These are phyloP conservation scores for Papiliotrema laurentii DNA, from an alignment of 1,284 basidiomycete genomes.

Conservation along the genomic window DNA sequence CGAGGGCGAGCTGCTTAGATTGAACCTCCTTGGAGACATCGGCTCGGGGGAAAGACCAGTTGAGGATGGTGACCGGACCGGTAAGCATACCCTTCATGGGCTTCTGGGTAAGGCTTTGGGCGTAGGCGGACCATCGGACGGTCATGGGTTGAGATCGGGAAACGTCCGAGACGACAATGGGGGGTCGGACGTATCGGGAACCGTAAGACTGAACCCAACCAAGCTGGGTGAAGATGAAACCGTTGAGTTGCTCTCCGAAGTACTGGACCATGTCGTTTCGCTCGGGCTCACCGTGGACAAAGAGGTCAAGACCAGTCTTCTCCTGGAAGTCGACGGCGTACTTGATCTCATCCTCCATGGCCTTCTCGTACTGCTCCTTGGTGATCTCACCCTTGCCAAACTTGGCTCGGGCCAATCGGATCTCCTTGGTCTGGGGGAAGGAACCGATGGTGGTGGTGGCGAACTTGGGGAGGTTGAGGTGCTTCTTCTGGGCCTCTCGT, in stretches of 20 bases:
- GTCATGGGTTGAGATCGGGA: slow-evolving; percentile 92
- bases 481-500: slow-evolving; percentile 82
- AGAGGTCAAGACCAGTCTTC: slow-evolving; percentile 88
- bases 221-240: slow-evolving; percentile 83
- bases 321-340: slow-evolving; percentile 94
- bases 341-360: slow-evolving; percentile 98
- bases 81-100: slow-evolving; percentile 99
- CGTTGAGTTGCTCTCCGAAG: slow-evolving; percentile 94
- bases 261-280: slow-evolving; percentile 99
- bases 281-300: slow-evolving; percentile 99
- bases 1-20: slow-evolving; percentile 96
- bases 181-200: slow-evolving; percentile 91
- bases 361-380: slow-evolving; percentile 85
- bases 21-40: slow-evolving; percentile 96
- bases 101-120: slow-evolving; percentile 87
- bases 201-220: slow-evolving; percentile 96
- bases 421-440: slow-evolving; percentile 99
- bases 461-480: slow-evolving; percentile 91
- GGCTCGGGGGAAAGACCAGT: slow-evolving; percentile 99
- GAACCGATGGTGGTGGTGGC: slow-evolving; percentile 98
- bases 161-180: slow-evolving; percentile 98
- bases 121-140: slow-evolving; percentile 94
- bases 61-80: slow-evolving; percentile 93
- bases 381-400: slow-evolving; percentile 90
- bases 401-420: slow-evolving; percentile 91